Base-by-base conservation (phyloP, 371 early-diverging fungal genomes). In the Rhizopus sp. region DNA sequence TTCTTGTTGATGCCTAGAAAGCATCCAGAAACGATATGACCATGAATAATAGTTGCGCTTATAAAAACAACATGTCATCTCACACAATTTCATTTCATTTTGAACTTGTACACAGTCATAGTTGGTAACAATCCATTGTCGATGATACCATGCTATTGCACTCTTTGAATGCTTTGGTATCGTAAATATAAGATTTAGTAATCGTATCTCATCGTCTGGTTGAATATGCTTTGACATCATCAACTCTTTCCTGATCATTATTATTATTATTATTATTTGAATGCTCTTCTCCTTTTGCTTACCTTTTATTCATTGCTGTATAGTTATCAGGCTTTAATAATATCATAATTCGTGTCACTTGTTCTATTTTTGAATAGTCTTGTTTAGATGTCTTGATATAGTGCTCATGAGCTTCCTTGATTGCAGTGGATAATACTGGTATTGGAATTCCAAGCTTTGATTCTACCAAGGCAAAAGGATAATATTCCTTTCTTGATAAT, bases 21-120 rank as follows among this genome's bases (percentile, higher is more conserved):
- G 55, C 5, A 84, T 54, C 81, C 81, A 82, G 42, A 63, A 69
- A 5, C 85, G 69, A 66, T 76, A 75, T 6, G 66, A 68, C 85
- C 85, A 84, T 12, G 85, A 70, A 57, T 82, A 81, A 45, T 84
- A 84, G 31, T 81, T 81, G 47, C 77, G 75, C 2, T 80, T 80
- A 54, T 84, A 78, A 15, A 68, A 41, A 7, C 69, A 62, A 3
- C 75, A 69, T 13, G 80, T 62, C 17, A 55, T 54, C 3, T 69
- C 59, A 44, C 83, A 81, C 12, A 72, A 17, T n/a, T 50, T 8
- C 2, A 78, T 34, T 30, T 84, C 83, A 9, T 63, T 40, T n/a
- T 71, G 57, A 5, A 81, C 17, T 12, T 73, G 33, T 12, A 54
- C 46, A n/a, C 37, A 10, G 5, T 38, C 12, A 44, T 33, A 57